Base-by-base conservation (phyloP, 2,329 filamentous ascomycete genomes). In the Mycosphaerella sp. region DNA sequence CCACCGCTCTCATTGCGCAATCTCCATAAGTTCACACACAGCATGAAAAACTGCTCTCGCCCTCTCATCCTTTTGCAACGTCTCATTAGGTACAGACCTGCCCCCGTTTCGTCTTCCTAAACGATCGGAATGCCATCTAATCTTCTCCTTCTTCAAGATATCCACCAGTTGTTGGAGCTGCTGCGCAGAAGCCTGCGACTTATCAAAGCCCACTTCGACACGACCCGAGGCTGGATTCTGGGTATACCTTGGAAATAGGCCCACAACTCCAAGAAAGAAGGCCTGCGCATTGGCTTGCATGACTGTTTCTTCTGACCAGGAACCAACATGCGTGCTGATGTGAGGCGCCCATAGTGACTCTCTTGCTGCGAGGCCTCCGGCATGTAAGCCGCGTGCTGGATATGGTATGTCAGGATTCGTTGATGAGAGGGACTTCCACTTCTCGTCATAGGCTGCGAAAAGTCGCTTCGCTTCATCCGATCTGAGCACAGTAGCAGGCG, bases 41-140 rank as follows among this genome's bases (percentile, higher is more conserved):
- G 62, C 62, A 58, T 66, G 64, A 47, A 66, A 66, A 14, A 66
- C 63, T 28, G 64, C 63, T 28, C 64, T 51, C 13, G 63, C 64
- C 41, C 58, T 57, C 41, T 58, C 60, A 51, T 66, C 62, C 30
- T 53, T 55, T 56, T 65, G 64, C 52, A 66, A 53, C 1, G 36
- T 55, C 41, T 60, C 57, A 53, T 66, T 66, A 25, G 48, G 35
- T 13, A 35, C 51, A 41, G 34, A 25, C 25, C 58, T 34, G 16
- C 45, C 30, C 14, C 57, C 58, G 41, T 64, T 65, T 44, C 64
- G 55, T 41, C 62, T 57, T 2, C 64, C 64, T 37, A 66, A 41
- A 4, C 63, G 55, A 56, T 67, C 64, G 6, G 56, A 61, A 59
- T 67, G 64, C 64, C 64, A 67, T 16, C 64, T 44, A 25, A 54